A percentile compares a stretch with the other conserved stretches of the same genome.
Conservation (phyloP, 1,284 basidiomycete species). For the Schizophyllum amplum region DNA sequence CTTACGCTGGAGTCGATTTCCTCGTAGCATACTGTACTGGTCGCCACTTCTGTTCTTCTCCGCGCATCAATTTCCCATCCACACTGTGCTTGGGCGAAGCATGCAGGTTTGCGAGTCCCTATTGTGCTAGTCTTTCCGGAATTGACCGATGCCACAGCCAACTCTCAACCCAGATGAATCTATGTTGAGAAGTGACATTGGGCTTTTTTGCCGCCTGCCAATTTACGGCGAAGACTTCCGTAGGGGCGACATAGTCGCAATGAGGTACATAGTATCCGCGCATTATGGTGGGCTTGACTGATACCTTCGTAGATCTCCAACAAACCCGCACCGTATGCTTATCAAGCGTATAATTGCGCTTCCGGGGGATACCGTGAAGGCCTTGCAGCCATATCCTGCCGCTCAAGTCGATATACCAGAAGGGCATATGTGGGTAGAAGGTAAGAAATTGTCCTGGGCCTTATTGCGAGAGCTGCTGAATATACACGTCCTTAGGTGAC, state of each 20-base stretch:
- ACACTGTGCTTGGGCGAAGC: slow-evolving; percentile 53
- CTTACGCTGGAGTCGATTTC: background rate
- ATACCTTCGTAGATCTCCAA: slow-evolving; percentile 43
- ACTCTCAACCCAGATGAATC: slow-evolving; percentile 70
- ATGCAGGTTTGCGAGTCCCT: slow-evolving; percentile 52
- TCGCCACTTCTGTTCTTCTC: slow-evolving; percentile 44
- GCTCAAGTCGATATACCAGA: slow-evolving; percentile 43
- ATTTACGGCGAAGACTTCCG: slow-evolving; percentile 29
- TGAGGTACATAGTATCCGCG: slow-evolving; percentile 34
- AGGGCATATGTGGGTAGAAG: slow-evolving; percentile 72
- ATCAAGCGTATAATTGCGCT: slow-evolving; percentile 65
- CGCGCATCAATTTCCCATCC: slow-evolving; percentile 44
- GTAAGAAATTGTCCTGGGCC: slow-evolving; percentile 23
- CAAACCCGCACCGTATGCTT: slow-evolving; percentile 41
- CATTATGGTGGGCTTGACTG: background rate
- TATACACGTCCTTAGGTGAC: slow-evolving; percentile 40
- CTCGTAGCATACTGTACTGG: slow-evolving; percentile 40
- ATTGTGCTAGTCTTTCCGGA: background rate
- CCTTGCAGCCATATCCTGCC: slow-evolving; percentile 64
- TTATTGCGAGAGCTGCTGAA: slow-evolving; percentile 1
- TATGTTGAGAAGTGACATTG: slow-evolving; percentile 44
- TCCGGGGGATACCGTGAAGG: slow-evolving; percentile 57
- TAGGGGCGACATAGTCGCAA: slow-evolving; percentile 58
- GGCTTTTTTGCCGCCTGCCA: slow-evolving; percentile 50
- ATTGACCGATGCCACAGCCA: slow-evolving; percentile 38